Percentiles rank a stretch among this genome's conserved stretches.
Conservation (phyloP, 1,284 basidiomycete species). For the Meripilus lineatus region DNA sequence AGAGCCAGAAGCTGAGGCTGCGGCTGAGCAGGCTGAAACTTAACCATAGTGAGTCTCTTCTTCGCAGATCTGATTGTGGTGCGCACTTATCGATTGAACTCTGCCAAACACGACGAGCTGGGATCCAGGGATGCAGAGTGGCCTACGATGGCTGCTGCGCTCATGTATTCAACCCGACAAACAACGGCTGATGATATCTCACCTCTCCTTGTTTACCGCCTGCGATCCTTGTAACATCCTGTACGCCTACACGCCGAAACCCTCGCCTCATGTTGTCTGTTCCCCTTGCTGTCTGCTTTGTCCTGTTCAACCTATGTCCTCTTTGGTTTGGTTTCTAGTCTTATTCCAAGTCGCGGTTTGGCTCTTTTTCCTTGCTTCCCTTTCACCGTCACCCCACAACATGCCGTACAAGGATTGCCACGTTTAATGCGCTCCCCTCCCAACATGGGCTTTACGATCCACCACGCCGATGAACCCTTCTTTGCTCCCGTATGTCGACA, state of each 20-base stretch:
- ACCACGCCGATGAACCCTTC: neutral
- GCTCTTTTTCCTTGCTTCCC: neutral
- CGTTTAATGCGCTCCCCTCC: neutral
- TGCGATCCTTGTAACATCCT: no score
- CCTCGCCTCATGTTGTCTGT: no score
- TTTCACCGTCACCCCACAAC: neutral
- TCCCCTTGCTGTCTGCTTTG: neutral
- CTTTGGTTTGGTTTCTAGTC: neutral
- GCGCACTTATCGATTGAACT: no score
- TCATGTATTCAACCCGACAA: no score
- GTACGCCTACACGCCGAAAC: no score
- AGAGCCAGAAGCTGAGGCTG: constrained; percentile 31
- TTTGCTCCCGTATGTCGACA: neutral
- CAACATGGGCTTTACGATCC: constrained; percentile 1
- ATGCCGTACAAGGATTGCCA: neutral
- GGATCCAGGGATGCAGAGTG: no score
- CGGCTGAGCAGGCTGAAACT: constrained; percentile 20
- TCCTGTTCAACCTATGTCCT: neutral
- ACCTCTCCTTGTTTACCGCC: no score
- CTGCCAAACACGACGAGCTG: no score
- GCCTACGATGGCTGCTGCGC: no score
- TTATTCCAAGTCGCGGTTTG: neutral
- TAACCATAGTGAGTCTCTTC: constrained; percentile 9
- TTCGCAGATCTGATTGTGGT: no score
- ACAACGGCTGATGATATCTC: no score